Conservation (phyloP, 2,329 filamentous ascomycete species). For the Alternaria triticina region DNA sequence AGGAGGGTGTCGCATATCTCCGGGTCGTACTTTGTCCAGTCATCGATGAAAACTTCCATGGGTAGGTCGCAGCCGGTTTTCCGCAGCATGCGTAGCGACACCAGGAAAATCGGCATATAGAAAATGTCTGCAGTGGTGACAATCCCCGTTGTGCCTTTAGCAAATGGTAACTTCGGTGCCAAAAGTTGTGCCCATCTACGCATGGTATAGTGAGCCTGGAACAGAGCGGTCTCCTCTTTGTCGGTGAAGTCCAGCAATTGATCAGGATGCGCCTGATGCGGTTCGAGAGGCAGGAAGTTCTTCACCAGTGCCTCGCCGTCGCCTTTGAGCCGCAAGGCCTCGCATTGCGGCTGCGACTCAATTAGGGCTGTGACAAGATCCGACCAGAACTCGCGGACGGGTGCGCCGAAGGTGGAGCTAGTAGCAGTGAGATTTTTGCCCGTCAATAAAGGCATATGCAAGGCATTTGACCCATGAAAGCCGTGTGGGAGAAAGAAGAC, state of each 20-base stretch:
- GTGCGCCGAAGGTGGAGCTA: conserved; percentile 18
- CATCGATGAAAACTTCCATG: conserved; percentile 53
- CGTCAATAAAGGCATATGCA: background rate
- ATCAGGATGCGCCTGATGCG: conserved; percentile 12
- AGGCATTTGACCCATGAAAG: conserved; percentile 3
- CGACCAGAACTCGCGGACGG: conserved; percentile 22
- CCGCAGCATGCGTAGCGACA: conserved; percentile 60
- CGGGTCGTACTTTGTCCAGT: conserved; percentile 46
- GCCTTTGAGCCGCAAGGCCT: conserved; percentile 16
- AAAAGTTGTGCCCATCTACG: conserved; percentile 22
- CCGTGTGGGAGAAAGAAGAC: conserved; percentile 16
- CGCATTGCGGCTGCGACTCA: conserved; percentile 21
- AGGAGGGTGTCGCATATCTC: conserved; percentile 49
- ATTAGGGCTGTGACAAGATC: conserved; percentile 19
- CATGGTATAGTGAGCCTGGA: conserved; percentile 30
- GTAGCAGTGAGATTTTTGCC: conserved; percentile 18
- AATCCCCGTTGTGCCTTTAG: conserved; percentile 54
- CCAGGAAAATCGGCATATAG: conserved; percentile 59
- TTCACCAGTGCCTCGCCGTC: conserved; percentile 7
- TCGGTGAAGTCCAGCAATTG: conserved; percentile 24
- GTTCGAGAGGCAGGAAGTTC: conserved; percentile 19
- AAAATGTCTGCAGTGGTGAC: conserved; percentile 58
- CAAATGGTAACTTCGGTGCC: conserved; percentile 43
- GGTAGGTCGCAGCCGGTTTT: conserved; percentile 59
- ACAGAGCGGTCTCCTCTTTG: conserved; percentile 24